Percentiles rank a stretch among this genome's conserved stretches.
Conservation (phyloP, 345 rosid genomes). For the Eucalyptus regnans region DNA sequence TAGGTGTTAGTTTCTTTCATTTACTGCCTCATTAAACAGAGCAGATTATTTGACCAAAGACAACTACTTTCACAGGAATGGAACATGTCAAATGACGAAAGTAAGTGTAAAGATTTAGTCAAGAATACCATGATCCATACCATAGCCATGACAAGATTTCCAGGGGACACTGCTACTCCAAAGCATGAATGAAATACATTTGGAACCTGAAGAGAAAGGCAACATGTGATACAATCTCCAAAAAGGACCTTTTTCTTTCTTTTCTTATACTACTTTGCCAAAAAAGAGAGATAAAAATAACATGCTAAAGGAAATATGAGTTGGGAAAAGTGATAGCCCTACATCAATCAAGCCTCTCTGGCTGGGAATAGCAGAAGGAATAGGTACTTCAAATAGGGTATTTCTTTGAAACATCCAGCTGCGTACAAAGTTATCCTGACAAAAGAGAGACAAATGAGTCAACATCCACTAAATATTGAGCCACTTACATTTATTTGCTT, state of each 20-base stretch:
- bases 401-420: conserved; percentile 52
- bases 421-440: conserved; percentile 70
- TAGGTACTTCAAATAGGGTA: conserved; percentile 50
- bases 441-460: not conserved
- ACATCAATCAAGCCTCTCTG: conserved; percentile 57
- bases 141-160: conserved; percentile 74
- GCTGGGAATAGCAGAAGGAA: conserved; percentile 57
- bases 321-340: not conserved
- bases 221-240: not conserved
- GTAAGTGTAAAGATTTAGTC: not conserved
- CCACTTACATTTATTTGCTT: not conserved
- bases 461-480: not conserved
- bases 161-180: conserved; percentile 77
- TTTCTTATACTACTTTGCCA: not conserved
- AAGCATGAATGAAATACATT: conserved; percentile 65
- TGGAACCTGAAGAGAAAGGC: conserved; percentile 54
- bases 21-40: not conserved
- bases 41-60: not conserved
- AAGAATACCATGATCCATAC: conserved; percentile 9
- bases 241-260: not conserved
- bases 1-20: not conserved
- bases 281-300: not conserved
- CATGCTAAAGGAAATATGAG: not conserved
- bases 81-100: not conserved
- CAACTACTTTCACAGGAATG: not conserved